A percentile compares a stretch with the other conserved stretches of the same genome.
phyloP scores from a whole-genome alignment of 2,329 filamentous ascomycete genomes.

The Beauveria varroae region DNA sequence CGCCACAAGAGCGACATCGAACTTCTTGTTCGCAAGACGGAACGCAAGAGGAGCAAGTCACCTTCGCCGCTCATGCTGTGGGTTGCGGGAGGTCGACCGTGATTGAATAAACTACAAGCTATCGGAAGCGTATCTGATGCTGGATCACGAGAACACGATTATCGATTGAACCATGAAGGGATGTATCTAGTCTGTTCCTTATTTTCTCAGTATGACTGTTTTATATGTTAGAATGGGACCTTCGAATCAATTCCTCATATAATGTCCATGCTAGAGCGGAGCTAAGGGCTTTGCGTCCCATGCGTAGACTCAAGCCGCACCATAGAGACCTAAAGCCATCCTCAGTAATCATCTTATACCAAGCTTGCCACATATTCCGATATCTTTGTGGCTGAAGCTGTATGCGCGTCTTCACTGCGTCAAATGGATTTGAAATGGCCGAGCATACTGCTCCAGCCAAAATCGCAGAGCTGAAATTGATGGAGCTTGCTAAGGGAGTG shows the following conservation, averaged over 20 bases:
- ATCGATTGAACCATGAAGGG: constrained; percentile 2
- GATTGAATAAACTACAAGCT: background rate
- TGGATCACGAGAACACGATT: background rate
- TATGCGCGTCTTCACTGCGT: constrained; percentile 90
- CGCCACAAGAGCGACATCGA: constrained; percentile 44
- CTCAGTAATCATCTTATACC: constrained; percentile 67
- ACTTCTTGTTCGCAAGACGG: constrained; percentile 45
- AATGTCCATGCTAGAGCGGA: constrained; percentile 95
- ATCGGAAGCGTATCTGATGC: background rate
- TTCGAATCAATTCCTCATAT: constrained; percentile 85
- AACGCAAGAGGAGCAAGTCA: constrained; percentile 48
- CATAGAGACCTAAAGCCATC: constrained; percentile 77
- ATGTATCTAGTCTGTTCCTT: constrained; percentile 4
- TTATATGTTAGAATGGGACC: constrained; percentile 25
- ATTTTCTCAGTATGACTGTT: background rate
- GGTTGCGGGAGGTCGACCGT: constrained; percentile 39
- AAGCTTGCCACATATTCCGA: constrained; percentile 72
- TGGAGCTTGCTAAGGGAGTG: constrained; percentile 41
- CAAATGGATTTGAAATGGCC: constrained; percentile 89
- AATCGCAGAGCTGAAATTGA: constrained; percentile 81
- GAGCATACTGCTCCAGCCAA: constrained; percentile 77
- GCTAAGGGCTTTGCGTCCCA: constrained; percentile 85
- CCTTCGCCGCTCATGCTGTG: constrained; percentile 49
- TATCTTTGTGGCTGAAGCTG: constrained; percentile 83
- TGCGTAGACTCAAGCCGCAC: constrained; percentile 77